Evolutionary conservation across 345 rosid species (phyloP).

Genomic region (Gossypium bickii): DNA sequence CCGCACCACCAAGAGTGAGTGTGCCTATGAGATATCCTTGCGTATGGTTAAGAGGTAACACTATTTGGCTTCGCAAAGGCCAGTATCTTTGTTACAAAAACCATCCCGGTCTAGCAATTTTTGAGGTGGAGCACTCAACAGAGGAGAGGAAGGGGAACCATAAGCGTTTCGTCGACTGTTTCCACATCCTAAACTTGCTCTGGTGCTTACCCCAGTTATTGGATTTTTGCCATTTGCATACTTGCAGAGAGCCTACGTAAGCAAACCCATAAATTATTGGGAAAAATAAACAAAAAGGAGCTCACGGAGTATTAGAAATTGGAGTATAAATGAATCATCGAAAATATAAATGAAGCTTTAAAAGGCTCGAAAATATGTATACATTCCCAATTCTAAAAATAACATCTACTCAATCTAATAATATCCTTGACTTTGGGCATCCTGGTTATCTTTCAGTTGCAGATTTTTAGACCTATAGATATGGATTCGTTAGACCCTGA

Average conservation of each 20-base stretch:
- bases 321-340: not conserved
- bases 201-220: slow-evolving; percentile 35
- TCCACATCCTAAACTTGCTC: slow-evolving; percentile 75
- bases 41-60: not conserved
- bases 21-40: not conserved
- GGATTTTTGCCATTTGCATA: slow-evolving; percentile 90
- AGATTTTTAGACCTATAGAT: too few species aligned
- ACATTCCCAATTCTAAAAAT: too few species aligned
- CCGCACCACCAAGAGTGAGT: not conserved
- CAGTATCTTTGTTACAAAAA: slow-evolving; percentile 61
- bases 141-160: slow-evolving; percentile 5
- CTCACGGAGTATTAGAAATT: not conserved
- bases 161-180: slow-evolving; percentile 50
- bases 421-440: too few species aligned
- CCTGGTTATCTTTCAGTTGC: too few species aligned
- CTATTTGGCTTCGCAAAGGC: slow-evolving; percentile 67
- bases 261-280: not conserved
- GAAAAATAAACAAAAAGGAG: not conserved
- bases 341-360: not conserved
- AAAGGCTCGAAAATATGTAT: not conserved
- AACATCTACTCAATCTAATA: too few species aligned
- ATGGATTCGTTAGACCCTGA: not conserved
- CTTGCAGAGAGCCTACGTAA: slow-evolving; percentile 75
- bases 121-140: slow-evolving; percentile 9
- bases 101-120: slow-evolving; percentile 80